Base-by-base conservation (phyloP, 768 basidiomycete species). In the Hypsizygus marmoreus region DNA sequence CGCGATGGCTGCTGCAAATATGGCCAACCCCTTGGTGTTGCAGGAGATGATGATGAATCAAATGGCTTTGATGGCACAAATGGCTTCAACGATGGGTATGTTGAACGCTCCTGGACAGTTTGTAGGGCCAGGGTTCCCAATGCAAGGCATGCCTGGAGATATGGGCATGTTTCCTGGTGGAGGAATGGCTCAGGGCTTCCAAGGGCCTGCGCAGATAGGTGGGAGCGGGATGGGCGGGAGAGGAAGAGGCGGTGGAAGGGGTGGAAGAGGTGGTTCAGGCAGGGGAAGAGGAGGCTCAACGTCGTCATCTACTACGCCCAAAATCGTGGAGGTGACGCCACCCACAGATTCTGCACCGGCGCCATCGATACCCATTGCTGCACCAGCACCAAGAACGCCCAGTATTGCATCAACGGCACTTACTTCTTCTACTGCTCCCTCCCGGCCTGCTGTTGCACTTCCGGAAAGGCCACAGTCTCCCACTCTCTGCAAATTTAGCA, bases 21-120 rank as follows among this genome's bases (percentile, higher is more conserved):
- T 80, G 71, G 67, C 76, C 35, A 90, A 84, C 56, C 84, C 87
- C 30, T 53, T 89, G 49, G 68, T 86, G 66, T 66, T 95, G 55
- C 92, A 93, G 65, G 91, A 91, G 62, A 86, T 94, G 78, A 84
- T 94, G 82, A 84, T 89, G 80, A 88, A 80, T 64, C 87, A 93
- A 62, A 91, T 91, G 88, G 86, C 90, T 20, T 75, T 95, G 59
- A 94, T 95, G 93, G 83, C 88, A 44, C 91, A 94, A 68, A 89
- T 95, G 84, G 88, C 89, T 31, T 76, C 82, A 23, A 84, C 81
- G 26, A 86, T 92, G 80, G 88, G 85, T 22, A 85, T 91, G 64
- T 74, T 89, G 53, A 81, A 79, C 10, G 60, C 68, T 17, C 71
- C 75, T 8, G 81, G 76, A 7, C 82, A 81, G 58, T 81, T 80